Base-by-base conservation (phyloP, 140 eudicot genomes). In the Ambrosia hybrid region DNA sequence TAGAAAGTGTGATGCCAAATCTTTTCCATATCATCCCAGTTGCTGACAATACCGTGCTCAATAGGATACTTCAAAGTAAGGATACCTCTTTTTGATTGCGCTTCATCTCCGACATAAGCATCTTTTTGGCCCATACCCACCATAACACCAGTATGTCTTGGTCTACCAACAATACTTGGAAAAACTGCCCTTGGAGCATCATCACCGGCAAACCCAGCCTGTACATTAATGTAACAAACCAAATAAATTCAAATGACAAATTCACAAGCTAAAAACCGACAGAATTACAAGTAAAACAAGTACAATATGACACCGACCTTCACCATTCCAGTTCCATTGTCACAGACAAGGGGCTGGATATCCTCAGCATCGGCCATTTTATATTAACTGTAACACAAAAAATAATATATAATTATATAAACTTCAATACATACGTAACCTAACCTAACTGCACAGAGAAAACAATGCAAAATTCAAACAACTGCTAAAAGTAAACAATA, bases 201-300 rank as follows among this genome's bases (percentile, higher is more conserved):
- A 70, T 88, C 95, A 48, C 95, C 95, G 30, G 95, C 95, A 85
- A 88, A 88, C 26, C 95, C 95, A 68, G 95, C 95, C 95, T 88
- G 60, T 6, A 52, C 1, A 64, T 3, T 73, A 10, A 11, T 21
- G 14, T 9, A 26, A 48, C 52, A 57, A 3, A 57, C 45, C 15
- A 46, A 17, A 62, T 55, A 1, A 36, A 51, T 39, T 57, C 3
- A 17, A 36, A 41, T 3, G 34, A 46, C 51, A 51, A 2, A 41
- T 17, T 7, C 0, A 0, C 1, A 9, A 21, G 4, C 9, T 12
- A 26, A 33, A 43, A 33, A 34, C 10, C 3, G 16, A 55, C 16
- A 0, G 2, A 57, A 48, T 7, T 53, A 13, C 15, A 4, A 17
- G 48, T 1, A 12, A 3, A 37, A 59, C 2, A 72, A 13, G 4